A percentile compares a stretch with the other conserved stretches of the same genome.
These are phyloP conservation scores for Sanghuangporus sanghuang DNA, from an alignment of 1,284 basidiomycete genomes.

Conservation along the genomic window DNA sequence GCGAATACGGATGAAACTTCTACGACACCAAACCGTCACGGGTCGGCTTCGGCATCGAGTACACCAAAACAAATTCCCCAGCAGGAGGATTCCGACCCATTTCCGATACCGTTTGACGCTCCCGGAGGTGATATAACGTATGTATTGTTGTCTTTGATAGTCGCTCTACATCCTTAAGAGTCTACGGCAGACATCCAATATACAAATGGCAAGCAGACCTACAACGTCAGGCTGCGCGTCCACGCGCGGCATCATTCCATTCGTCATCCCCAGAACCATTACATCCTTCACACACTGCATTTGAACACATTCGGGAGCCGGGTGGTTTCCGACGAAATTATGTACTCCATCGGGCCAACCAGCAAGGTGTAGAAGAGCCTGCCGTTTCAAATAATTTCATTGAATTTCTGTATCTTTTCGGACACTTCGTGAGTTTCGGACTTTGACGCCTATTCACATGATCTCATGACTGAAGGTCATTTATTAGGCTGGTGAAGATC, in stretches of 20 bases:
- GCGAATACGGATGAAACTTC: conserved; percentile 28
- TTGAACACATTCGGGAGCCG: conserved; percentile 89
- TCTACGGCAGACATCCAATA: conserved; percentile 67
- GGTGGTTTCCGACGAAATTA: conserved; percentile 92
- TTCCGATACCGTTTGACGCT: conserved; percentile 81
- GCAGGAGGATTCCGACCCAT: conserved; percentile 56
- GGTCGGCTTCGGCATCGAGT: conserved; percentile 31
- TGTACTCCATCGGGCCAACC: conserved; percentile 63
- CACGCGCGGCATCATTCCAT: conserved; percentile 70
- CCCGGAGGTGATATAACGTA: conserved; percentile 88
- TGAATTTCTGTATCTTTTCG: conserved; percentile 89
- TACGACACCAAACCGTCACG: not conserved
- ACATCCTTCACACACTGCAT: conserved; percentile 52
- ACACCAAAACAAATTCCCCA: conserved; percentile 34
- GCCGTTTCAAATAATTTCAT: conserved; percentile 80
- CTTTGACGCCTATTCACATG: not conserved
- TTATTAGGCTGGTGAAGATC: conserved; percentile 84
- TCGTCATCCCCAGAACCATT: conserved; percentile 44
- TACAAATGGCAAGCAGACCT: conserved; percentile 91
- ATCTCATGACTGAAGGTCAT: not conserved
- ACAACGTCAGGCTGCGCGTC: conserved; percentile 48
- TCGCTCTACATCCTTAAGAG: not conserved
- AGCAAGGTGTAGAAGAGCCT: conserved; percentile 60
- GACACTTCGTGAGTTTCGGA: conserved; percentile 78
- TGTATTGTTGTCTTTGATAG: conserved; percentile 33